Conservation (phyloP, 345 rosid genomes). For the Melaleuca alternifolia region DNA sequence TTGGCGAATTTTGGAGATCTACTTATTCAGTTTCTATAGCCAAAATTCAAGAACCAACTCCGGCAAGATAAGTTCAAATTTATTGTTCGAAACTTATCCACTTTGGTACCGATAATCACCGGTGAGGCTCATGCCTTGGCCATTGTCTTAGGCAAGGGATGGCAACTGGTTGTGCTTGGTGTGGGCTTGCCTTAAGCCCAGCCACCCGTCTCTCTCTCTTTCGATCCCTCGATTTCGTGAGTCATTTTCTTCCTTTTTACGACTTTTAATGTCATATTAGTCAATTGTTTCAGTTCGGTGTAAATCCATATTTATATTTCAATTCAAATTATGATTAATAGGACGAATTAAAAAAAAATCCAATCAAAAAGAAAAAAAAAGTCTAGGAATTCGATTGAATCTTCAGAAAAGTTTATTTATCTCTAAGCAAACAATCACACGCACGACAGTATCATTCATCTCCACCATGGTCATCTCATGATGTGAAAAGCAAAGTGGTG, state of each 20-base stretch:
- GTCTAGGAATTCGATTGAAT: background rate
- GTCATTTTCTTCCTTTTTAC: background rate
- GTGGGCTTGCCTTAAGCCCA: background rate
- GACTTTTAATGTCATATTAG: background rate
- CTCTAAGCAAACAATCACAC: background rate
- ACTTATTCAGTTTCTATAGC: no score
- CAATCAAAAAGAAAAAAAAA: background rate
- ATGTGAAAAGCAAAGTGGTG: no score
- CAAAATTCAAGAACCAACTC: no score
- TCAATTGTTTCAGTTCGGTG: background rate
- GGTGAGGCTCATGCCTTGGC: no score
- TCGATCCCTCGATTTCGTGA: background rate
- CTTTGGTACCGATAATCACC: no score
- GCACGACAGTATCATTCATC: accelerated
- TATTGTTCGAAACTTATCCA: no score
- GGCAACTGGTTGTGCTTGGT: background rate
- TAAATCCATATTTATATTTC: background rate
- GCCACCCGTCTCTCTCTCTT: background rate
- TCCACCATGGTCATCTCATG: background rate
- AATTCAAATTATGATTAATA: background rate
- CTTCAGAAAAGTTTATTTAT: background rate
- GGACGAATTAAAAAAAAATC: background rate
- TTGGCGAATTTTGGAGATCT: background rate
- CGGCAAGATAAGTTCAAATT: no score
- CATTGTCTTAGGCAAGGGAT: no score